These are phyloP conservation scores for Lecanosticta acicola DNA, from an alignment of 2,329 filamentous ascomycete genomes.

Conservation along the genomic window DNA sequence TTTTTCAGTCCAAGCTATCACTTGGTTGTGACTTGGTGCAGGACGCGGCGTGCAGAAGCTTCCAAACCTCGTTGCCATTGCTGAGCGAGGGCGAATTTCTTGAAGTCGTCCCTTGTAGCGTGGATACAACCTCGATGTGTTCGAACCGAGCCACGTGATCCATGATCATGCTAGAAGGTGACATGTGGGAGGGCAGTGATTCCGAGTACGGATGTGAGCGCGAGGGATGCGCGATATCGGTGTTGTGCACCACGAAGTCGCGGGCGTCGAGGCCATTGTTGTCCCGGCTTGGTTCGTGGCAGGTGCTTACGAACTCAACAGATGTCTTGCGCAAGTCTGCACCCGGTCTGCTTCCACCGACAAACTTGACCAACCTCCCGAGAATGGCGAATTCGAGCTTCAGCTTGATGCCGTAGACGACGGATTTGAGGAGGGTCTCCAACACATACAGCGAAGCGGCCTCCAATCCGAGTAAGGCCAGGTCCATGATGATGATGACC, in stretches of 20 bases:
- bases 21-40: background rate
- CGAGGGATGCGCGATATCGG: constrained; percentile 18
- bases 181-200: constrained; percentile 6
- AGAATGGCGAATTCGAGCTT: constrained; percentile 33
- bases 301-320: constrained; percentile 16
- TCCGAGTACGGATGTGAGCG: constrained; percentile 6
- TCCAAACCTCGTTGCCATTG: background rate
- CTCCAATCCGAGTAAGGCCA: constrained; percentile 33
- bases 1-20: no score
- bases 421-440: constrained; percentile 36
- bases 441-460: constrained; percentile 30
- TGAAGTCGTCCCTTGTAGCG: constrained; percentile 7
- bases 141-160: constrained; percentile 19
- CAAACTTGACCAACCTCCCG: constrained; percentile 27
- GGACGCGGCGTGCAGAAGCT: background rate
- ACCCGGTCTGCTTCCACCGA: constrained; percentile 15
- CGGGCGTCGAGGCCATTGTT: constrained; percentile 11
- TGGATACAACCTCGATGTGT: constrained; percentile 17
- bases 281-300: constrained; percentile 7
- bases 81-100: background rate
- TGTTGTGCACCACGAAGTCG: constrained; percentile 20
- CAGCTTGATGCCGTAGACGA: constrained; percentile 32
- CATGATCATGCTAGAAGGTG: constrained; percentile 1
- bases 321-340: constrained; percentile 15
- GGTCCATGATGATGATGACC: constrained; percentile 35